Evolutionary conservation across 148 eudicot genomes (phyloP), one percentile per base, ranked within the genome.

Genomic region (Polygonum aviculare): DNA sequence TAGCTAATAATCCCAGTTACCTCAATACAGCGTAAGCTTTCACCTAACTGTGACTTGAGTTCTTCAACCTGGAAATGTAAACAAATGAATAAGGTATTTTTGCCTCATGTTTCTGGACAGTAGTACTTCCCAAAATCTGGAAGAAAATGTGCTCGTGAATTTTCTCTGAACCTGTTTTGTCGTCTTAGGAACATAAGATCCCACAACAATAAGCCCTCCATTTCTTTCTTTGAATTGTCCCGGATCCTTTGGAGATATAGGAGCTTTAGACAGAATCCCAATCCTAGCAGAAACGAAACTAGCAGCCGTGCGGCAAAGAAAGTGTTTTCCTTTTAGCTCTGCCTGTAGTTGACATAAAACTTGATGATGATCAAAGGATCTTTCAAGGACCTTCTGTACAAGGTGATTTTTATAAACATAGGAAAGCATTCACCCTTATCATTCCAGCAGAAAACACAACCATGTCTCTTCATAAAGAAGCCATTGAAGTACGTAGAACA

Each of bases 151-250:
- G 44, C 44, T 35, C 72, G 18, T 33, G 45, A 67, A 15, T 36
- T 36, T 36, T 21, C 48, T 22, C 54, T 60, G 39, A 78, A 94
- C 98, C 97, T 96, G 98, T 77, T 88, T 96, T 70, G 98, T 96
- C 54, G 99, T 96, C 84, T 96, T 96, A 26, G 99, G 98, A 77
- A 96, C 99, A 86, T 96, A 91, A 72, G 99, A 96, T 76, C 99
- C 99, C 69, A 96, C 98, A 83, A 96, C 86, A 54, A 96, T 86
- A 21, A 96, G 96, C 77, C 97, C 99, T 69, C 99, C 99, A 84
- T 78, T 78, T 74, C 78, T 87, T 77, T 84, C 89, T 79, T 81
- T 85, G 78, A 78, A 76, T 41, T 87, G 74, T 69, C 91, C 94
- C 52, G 93, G 82, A 84, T 89, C 93, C 79, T 74, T 81, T 1